Conservation (phyloP, 169 alveolate genomes). For the Cryptosporidium tyzzeri region DNA sequence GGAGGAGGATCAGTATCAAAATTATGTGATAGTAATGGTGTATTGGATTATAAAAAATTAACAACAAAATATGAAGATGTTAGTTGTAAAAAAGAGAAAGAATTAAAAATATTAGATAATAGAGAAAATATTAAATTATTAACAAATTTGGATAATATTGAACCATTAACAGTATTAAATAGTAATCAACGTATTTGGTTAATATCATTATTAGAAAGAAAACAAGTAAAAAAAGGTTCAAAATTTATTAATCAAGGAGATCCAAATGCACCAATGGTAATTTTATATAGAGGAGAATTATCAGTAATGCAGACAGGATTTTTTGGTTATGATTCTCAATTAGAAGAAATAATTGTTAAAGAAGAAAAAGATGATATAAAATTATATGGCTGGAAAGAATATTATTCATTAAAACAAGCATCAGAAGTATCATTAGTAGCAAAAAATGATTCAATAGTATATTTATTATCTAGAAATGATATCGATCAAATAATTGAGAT, state of each 20-base stretch:
- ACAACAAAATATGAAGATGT: slow-evolving; percentile 35
- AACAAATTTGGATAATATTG: slow-evolving; percentile 11
- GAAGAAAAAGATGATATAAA: slow-evolving; percentile 1
- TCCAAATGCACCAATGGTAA: slow-evolving; percentile 49
- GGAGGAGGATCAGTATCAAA: slow-evolving; percentile 49
- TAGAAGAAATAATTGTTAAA: slow-evolving; percentile 17
- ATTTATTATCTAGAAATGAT: slow-evolving; percentile 24
- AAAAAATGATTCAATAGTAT: slow-evolving; percentile 9
- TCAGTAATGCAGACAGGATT: slow-evolving; percentile 69
- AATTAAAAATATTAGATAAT: not conserved
- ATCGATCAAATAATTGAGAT: slow-evolving; percentile 21
- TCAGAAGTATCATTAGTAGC: slow-evolving; percentile 38
- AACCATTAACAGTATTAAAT: slow-evolving; percentile 47
- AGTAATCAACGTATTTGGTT: slow-evolving; percentile 51
- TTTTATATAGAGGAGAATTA: slow-evolving; percentile 31
- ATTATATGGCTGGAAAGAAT: slow-evolving; percentile 58
- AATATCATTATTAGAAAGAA: slow-evolving; percentile 28
- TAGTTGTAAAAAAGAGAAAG: slow-evolving; percentile 6
- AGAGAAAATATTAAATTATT: not conserved
- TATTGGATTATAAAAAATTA: slow-evolving; percentile 17
- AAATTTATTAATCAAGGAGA: slow-evolving; percentile 67
- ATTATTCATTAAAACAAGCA: slow-evolving; percentile 38
- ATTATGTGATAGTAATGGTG: not conserved
- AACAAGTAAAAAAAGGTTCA: slow-evolving; percentile 16
- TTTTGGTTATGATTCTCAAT: slow-evolving; percentile 63